phyloP scores from a whole-genome alignment of 345 rosid genomes.

The Salix purpurea region DNA sequence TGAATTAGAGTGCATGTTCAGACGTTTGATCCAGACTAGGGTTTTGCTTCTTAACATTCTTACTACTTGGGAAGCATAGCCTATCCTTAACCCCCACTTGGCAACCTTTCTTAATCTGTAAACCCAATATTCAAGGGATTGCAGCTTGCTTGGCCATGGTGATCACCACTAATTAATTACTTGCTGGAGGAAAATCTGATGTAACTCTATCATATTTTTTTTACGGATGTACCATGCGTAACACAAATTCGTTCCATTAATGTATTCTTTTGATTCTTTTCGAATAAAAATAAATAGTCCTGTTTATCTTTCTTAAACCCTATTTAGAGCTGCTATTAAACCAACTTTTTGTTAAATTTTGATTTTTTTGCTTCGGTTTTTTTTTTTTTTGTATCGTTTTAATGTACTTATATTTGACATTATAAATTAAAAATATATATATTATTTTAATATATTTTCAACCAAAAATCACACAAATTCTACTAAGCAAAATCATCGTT shows the following conservation, averaged over 20 bases:
- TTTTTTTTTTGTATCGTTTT: too few species aligned
- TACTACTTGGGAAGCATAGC: constrained; percentile 26
- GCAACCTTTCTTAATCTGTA: background rate
- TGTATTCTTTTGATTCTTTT: background rate
- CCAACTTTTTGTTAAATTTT: too few species aligned
- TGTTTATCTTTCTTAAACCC: too few species aligned
- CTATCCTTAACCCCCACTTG: background rate
- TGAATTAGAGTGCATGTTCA: constrained; percentile 59
- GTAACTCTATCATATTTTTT: background rate
- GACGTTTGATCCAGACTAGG: constrained; percentile 77
- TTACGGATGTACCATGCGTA: too few species aligned
- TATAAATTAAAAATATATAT: too few species aligned
- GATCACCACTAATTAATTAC: background rate
- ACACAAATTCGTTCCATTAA: too few species aligned
- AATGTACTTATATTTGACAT: too few species aligned
- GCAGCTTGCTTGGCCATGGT: background rate
- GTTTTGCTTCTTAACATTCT: constrained; percentile 75
- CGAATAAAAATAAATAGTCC: background rate
- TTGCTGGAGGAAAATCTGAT: background rate
- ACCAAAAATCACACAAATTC: too few species aligned
- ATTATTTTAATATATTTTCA: too few species aligned
- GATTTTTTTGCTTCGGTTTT: too few species aligned
- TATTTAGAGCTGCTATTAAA: too few species aligned
- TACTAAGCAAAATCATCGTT: too few species aligned
- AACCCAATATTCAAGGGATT: background rate